Evolutionary conservation across 2,329 filamentous ascomycete species (phyloP), one percentile per base, ranked within the genome.

Genomic region (Pseudogymnoascus verrucosus): DNA sequence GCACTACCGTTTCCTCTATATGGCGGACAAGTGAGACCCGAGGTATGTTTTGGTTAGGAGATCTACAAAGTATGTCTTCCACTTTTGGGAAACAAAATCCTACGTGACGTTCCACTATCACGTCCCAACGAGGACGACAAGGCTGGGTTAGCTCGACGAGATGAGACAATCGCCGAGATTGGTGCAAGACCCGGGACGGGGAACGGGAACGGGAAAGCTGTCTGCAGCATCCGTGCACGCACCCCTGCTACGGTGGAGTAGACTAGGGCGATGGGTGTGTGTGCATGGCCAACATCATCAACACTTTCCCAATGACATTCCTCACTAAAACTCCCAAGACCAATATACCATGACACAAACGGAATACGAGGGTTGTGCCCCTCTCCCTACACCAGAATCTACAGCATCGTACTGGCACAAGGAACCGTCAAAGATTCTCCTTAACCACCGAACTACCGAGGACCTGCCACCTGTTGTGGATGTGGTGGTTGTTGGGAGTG

Each of bases 361-460:
- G 28, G 51, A 57, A 57, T 10, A 21, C 59, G 39, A 61, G n/a
- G 34, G 37, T n/a, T 42, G 59, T 4, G 16, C 62, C 12, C 42
- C 62, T 60, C 79, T 91, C 19, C 89, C 89, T 2, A 84, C 83
- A 2, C 75, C 78, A 2, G 78, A 82, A 40, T 84, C 87, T 42
- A 88, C 85, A 3, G 72, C 75, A 26, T 89, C 89, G 0, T 92
- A 89, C 78, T 93, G 90, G 90, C 89, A 89, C 71, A 82, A 79
- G 62, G 80, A 89, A 65, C 88, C 88, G 0, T 89, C 87, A 3
- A 71, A 80, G 62, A 79, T 80, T 64, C 80, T 93, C 4, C 75
- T 85, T 0, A 86, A 86, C n/a, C 86, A 91, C 70, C 82, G 84
- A 14, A 87, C 88, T 0, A 92, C 89, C 0, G 70, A 77, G 0